A percentile compares a stretch with the other conserved stretches of the same genome.
Conservation (phyloP, 2,329 filamentous ascomycete species). For the Pestalotiopsis sp. region DNA sequence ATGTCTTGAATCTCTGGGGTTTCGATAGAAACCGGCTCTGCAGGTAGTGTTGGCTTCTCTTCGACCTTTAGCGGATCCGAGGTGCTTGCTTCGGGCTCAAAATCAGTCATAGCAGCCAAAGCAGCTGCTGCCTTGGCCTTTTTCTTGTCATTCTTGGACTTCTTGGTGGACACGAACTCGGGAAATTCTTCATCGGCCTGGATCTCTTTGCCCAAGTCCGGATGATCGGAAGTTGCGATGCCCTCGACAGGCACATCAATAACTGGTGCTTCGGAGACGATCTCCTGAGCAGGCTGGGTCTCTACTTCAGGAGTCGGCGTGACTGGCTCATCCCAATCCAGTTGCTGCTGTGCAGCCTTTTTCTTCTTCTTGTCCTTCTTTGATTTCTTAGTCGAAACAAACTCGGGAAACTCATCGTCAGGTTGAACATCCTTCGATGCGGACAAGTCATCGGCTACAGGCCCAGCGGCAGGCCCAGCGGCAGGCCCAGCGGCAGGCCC, state of each 20-base stretch:
- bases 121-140: constrained; percentile 17
- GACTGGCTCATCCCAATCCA: not conserved
- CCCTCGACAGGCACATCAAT: not conserved
- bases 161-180: constrained; percentile 24
- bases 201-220: not conserved
- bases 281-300: not conserved
- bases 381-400: not conserved
- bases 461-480: not conserved
- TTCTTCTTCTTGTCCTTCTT: constrained; percentile 31
- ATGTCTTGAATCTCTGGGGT: not conserved
- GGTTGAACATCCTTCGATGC: not conserved
- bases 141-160: constrained; percentile 32
- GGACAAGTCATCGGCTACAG: not conserved
- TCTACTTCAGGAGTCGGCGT: not conserved
- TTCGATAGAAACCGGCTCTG: not conserved
- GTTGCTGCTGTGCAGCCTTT: constrained; percentile 9
- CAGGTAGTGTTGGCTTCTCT: not conserved
- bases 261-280: not conserved
- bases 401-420: not conserved
- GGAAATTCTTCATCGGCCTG: constrained; percentile 10
- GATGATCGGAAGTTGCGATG: not conserved
- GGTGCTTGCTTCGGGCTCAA: constrained; percentile 5
- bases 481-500: not conserved
- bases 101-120: not conserved
- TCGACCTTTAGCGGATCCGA: not conserved